Evolutionary conservation across 345 rosid genomes (phyloP).

Genomic region (Passiflora organensis): DNA sequence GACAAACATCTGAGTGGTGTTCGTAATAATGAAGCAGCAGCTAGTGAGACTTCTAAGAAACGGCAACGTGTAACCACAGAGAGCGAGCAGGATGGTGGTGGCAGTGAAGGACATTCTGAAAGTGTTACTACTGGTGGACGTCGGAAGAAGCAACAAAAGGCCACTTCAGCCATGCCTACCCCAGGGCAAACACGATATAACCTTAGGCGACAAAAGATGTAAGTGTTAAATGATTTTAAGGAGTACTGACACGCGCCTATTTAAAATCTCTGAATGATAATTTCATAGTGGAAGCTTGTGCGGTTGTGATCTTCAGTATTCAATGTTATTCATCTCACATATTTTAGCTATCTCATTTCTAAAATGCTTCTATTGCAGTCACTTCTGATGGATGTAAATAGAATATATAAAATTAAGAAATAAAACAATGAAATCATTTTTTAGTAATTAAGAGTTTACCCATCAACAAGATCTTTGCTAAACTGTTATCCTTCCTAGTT

Average conservation of each 20-base stretch:
- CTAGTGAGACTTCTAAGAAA: conserved; percentile 41
- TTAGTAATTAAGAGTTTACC: no score
- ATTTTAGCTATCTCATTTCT: neutral
- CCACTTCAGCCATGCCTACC: conserved; percentile 32
- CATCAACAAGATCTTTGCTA: no score
- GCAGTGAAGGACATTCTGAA: conserved; percentile 60
- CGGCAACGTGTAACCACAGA: conserved; percentile 43
- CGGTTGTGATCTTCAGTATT: neutral
- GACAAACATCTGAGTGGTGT: conserved; percentile 35
- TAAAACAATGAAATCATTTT: no score
- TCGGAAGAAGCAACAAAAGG: conserved; percentile 56
- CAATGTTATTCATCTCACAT: neutral
- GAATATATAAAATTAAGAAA: no score
- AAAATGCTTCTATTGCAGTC: neutral
- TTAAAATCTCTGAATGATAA: neutral
- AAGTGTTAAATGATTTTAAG: conserved; percentile 19
- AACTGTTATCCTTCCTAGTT: no score
- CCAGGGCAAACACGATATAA: conserved; percentile 68
- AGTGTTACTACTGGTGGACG: conserved; percentile 57
- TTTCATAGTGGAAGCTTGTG: neutral
- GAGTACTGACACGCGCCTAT: neutral
- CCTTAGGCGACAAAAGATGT: conserved; percentile 70
- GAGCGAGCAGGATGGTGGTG: conserved; percentile 48
- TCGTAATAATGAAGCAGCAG: conserved; percentile 29
- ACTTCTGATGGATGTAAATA: no score